A percentile compares a stretch with the other conserved stretches of the same genome.
These are phyloP conservation scores for Psidium guajava DNA, from an alignment of 345 rosid genomes.

Conservation along the genomic window DNA sequence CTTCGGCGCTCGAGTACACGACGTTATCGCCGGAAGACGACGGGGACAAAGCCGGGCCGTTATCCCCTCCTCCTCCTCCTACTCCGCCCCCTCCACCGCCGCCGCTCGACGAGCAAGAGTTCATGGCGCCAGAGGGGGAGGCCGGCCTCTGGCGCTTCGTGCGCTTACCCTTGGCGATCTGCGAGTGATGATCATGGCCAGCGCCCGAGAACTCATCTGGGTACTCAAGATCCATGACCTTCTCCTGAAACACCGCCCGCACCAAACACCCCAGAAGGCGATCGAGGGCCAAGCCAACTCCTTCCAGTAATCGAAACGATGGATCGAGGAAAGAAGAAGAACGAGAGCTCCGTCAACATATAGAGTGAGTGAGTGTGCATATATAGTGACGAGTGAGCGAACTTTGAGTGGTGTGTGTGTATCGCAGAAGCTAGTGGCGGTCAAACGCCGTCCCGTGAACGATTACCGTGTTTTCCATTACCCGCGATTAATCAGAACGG, in stretches of 20 bases:
- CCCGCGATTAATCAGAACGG: too few species aligned
- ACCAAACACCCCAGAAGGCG: neutral
- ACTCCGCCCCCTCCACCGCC: constrained; percentile 2
- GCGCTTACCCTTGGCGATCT: constrained; percentile 59
- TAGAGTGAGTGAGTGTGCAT: neutral
- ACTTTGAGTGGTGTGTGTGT: neutral
- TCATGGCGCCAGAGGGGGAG: constrained; percentile 24
- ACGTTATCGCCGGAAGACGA: constrained; percentile 1
- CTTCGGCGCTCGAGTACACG: constrained; percentile 27
- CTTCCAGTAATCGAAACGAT: too few species aligned
- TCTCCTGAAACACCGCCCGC: neutral
- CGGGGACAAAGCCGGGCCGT: neutral
- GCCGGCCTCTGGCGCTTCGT: constrained; percentile 63
- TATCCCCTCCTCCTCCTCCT: neutral
- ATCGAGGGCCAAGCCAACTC: neutral
- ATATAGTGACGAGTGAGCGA: neutral
- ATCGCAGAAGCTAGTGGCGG: neutral
- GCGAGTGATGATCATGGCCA: constrained; percentile 12
- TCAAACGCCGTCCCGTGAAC: neutral
- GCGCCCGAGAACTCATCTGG: neutral
- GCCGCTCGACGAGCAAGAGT: constrained; percentile 44
- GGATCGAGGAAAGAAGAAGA: neutral
- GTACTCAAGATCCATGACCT: neutral
- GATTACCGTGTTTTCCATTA: neutral
- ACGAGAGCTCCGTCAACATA: neutral